Evolutionary conservation across 129 eudicot species (phyloP).

Genomic region (Artemisia argyi): DNA sequence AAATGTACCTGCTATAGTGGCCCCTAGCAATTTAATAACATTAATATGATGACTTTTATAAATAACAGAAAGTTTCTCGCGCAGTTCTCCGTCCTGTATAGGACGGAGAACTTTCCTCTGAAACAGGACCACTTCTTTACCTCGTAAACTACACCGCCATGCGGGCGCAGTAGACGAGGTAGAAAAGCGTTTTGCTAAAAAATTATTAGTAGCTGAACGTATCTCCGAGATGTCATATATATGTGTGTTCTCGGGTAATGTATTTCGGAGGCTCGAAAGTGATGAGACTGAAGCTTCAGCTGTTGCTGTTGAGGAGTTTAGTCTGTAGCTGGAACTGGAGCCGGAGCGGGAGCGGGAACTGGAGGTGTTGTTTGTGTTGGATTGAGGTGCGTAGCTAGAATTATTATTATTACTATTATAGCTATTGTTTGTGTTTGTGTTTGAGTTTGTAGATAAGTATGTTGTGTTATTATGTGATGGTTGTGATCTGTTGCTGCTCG

Average conservation of each 20-base stretch:
- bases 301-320: slow-evolving; percentile 51
- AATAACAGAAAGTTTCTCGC: slow-evolving; percentile 51
- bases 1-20: slow-evolving; percentile 45
- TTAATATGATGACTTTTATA: slow-evolving; percentile 69
- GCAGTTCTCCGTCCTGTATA: slow-evolving; percentile 40
- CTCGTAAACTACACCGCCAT: slow-evolving; percentile 71
- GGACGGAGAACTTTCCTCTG: slow-evolving; percentile 62
- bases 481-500: too few species aligned
- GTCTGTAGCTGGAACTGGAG: slow-evolving; percentile 32
- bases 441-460: slow-evolving; percentile 16
- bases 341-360: slow-evolving; percentile 2
- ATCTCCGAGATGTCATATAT: slow-evolving; percentile 70
- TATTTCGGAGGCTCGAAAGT: slow-evolving; percentile 62
- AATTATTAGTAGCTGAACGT: slow-evolving; percentile 79
- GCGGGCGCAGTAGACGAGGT: slow-evolving; percentile 68
- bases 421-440: neutral
- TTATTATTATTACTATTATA: neutral
- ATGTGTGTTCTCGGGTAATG: slow-evolving; percentile 70
- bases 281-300: slow-evolving; percentile 61
- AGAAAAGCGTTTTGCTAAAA: slow-evolving; percentile 62
- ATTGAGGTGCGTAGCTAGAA: neutral
- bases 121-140: slow-evolving; percentile 54
- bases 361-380: slow-evolving; percentile 21
- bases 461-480: neutral
- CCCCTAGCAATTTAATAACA: slow-evolving; percentile 69